Conservation (phyloP, 2,329 filamentous ascomycete genomes). For the Penicillium sp. region DNA sequence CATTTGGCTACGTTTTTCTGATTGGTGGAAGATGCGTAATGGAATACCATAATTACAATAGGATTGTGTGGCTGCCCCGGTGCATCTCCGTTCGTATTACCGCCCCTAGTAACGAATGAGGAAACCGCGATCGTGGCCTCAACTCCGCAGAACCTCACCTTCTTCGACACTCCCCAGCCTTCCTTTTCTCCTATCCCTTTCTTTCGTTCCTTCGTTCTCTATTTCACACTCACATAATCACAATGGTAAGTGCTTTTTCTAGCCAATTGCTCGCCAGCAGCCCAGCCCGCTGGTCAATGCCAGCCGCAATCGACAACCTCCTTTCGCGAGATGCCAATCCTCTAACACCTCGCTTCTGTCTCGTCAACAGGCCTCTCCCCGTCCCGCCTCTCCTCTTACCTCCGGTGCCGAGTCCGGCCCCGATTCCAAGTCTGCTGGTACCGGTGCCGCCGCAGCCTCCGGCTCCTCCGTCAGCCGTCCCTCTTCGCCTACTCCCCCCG, state of each 20-base stretch:
- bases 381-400: constrained; percentile 45
- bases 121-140: constrained; percentile 31
- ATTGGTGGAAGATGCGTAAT: constrained; percentile 14
- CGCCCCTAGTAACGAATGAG: constrained; percentile 17
- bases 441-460: constrained; percentile 52
- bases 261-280: constrained; percentile 4
- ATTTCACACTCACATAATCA: constrained; percentile 14
- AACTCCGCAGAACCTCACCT: constrained; percentile 25
- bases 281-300: constrained; percentile 5
- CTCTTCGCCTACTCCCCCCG: constrained; percentile 83
- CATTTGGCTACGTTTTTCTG: too few relatives aligned
- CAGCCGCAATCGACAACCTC: constrained; percentile 3
- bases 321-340: constrained; percentile 6
- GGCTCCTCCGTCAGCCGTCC: constrained; percentile 72
- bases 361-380: constrained; percentile 36
- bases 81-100: too few relatives aligned
- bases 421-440: constrained; percentile 42
- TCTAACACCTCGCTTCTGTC: not conserved
- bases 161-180: constrained; percentile 14
- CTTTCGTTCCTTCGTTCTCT: constrained; percentile 12
- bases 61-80: constrained; percentile 5
- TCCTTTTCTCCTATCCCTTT: constrained; percentile 12
- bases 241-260: constrained; percentile 20
- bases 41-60: constrained; percentile 10
- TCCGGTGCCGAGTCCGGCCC: constrained; percentile 47